Base-by-base conservation (phyloP, 2,329 filamentous ascomycete species). In the Chaetomium sp. region DNA sequence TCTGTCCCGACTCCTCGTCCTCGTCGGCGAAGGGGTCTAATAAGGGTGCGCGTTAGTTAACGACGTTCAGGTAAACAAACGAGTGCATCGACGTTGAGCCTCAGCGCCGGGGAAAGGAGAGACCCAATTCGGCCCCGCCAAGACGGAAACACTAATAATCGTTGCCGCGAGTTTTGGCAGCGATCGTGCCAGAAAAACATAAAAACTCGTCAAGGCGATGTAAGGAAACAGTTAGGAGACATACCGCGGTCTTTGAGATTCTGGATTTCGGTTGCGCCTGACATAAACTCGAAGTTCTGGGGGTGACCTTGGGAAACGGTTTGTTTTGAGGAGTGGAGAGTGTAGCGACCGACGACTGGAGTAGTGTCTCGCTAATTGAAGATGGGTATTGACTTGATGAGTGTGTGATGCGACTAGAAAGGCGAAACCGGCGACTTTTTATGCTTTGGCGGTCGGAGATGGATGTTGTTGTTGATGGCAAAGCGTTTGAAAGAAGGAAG, bases 1-100 rank as follows among this genome's bases (percentile, higher is more conserved):
- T 87, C 79, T 95, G 89, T 82, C 91, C 91, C 76, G 88, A 91
- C 77, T 95, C 91, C 87, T 96, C 92, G 89, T 96, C 94, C 85
- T 91, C 94, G 89, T 97, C 94, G 87, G 94, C 94, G 90, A 99
- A 99, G 88, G 94, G 94, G 87, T 99, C 94, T 96, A 72, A 9
- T 12, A 2, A 41, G 6, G 3, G 33, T 12, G n/a, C 43, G 14
- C 45, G 64, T 71, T 57, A 72, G 70, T 65, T 59, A 61, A 57
- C 44, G 57, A 32, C 48, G 44, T 56, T 48, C 35, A 8, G 10
- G 41, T 41, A 5, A 12, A 9, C 5, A 48, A 41, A 9, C 5
- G 47, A 41, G n/a, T 37, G 36, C 5, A 27, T 27, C 27, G 37
- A 49, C 8, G 41, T 49, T 36, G 40, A 37, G 49, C 47, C 40